Base-by-base conservation (phyloP, 257 asterid species). In the Plantago major region DNA sequence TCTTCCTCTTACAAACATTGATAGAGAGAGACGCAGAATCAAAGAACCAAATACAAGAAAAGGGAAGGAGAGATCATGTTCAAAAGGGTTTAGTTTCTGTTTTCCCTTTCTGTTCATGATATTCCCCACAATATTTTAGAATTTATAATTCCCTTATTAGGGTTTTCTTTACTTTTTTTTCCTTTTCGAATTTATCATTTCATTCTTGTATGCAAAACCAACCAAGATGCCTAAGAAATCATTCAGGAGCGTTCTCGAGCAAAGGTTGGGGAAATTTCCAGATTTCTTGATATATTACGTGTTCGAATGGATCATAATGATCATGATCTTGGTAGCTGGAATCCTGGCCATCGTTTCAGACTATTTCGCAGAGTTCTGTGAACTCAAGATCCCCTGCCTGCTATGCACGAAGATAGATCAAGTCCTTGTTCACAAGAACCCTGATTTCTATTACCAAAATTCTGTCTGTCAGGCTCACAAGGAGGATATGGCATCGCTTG, bases 391-490 rank as follows among this genome's bases (percentile, higher is more conserved):
- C 63, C 99, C 99, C 5, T 92, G 99, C 33, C 59, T 89, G 77
- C 76, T 92, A 38, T 92, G 97, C 63, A 83, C 97, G 0, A 76
- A 91, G 47, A 74, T 92, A 11, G 90, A 89, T 66, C 87, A 83
- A 37, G 48, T 82, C 10, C 74, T 86, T 11, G 72, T 78, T 44
- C 87, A 60, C 15, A 72, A 82, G 42, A 51, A 75, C 76, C 63
- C 87, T 3, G 72, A 62, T 44, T 81, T 76, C 43, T 89, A 78
- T 80, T 89, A 73, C 72, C 77, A 89, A 47, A 92, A 87, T 3
- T 89, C 96, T 30, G 67, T 86, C 11, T 92, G 99, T 42, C 94
- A 86, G 62, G 78, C 12, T 11, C 99, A 89, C 79, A 92, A 86
- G 75, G 76, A 71, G 67, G 88, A 82, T 60, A 73, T 89, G 28